phyloP scores from a whole-genome alignment of 179 eudicot genomes.

The Gypsophila paniculata region DNA sequence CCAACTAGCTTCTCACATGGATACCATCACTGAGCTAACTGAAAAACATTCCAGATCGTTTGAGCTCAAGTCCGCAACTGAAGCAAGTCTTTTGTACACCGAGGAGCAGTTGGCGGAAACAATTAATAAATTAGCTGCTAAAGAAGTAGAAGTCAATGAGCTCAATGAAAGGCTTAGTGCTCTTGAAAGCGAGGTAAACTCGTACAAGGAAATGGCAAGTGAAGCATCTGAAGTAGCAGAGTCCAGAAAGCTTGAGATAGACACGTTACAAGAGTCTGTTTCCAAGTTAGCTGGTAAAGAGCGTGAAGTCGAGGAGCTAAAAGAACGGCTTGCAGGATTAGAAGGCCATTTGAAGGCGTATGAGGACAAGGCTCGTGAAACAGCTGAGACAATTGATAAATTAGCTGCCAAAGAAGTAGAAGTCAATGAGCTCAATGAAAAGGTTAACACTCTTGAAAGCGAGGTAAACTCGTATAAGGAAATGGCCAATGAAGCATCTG shows the following conservation, averaged over 20 bases:
- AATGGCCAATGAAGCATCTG: conserved; percentile 43
- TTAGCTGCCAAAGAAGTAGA: conserved; percentile 50
- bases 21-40: conserved; percentile 61
- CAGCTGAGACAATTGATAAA: conserved; percentile 43
- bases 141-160: conserved; percentile 51
- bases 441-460: conserved; percentile 40
- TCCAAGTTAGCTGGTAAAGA: conserved; percentile 20
- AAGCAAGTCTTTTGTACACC: conserved; percentile 44
- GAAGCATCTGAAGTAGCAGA: conserved; percentile 48
- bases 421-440: conserved; percentile 43
- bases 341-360: conserved; percentile 22
- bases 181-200: conserved; percentile 44
- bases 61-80: conserved; percentile 56
- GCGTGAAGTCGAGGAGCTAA: conserved; percentile 38
- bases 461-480: conserved; percentile 45
- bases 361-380: conserved; percentile 33
- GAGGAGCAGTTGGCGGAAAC: conserved; percentile 54
- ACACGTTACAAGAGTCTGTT: conserved; percentile 50
- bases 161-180: conserved; percentile 40
- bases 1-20: conserved; percentile 66
- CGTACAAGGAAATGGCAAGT: conserved; percentile 42
- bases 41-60: conserved; percentile 60
- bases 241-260: conserved; percentile 50
- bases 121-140: conserved; percentile 35
- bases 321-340: conserved; percentile 41